Percentiles rank a stretch among this genome's conserved stretches.
Conservation (phyloP, 495 filamentous ascomycete genomes). For the Cetradonia linearis region DNA sequence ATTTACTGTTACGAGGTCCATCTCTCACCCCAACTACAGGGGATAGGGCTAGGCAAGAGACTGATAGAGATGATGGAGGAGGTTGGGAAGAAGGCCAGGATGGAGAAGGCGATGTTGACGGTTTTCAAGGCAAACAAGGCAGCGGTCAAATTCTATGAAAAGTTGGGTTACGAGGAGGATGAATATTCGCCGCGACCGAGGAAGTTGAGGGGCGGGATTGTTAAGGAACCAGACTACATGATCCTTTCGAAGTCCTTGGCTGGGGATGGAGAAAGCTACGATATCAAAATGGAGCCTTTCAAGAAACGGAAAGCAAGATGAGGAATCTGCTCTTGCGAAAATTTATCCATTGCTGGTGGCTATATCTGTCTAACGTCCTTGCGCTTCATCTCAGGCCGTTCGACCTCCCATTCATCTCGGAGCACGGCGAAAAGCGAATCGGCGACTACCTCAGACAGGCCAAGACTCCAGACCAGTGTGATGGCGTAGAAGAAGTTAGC, state of each 20-base stretch:
- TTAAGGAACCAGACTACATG: constrained; percentile 54
- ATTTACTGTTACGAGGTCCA: constrained; percentile 89
- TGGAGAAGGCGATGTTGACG: constrained; percentile 77
- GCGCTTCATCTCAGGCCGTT: constrained; percentile 79
- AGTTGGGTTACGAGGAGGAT: constrained; percentile 57
- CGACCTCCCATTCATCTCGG: constrained; percentile 87
- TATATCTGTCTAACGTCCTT: constrained; percentile 81
- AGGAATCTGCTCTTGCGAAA: neutral
- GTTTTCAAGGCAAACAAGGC: constrained; percentile 58
- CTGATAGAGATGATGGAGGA: constrained; percentile 37
- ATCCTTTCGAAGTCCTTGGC: constrained; percentile 57
- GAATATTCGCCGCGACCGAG: constrained; percentile 54
- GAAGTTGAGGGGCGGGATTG: constrained; percentile 52
- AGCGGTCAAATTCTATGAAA: constrained; percentile 56
- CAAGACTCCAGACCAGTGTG: constrained; percentile 92
- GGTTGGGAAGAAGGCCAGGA: constrained; percentile 34
- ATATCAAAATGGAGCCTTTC: neutral
- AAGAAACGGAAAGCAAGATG: constrained; percentile 16
- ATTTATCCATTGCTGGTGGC: neutral
- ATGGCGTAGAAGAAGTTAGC: constrained; percentile 99
- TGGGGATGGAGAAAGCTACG: neutral
- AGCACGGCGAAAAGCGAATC: constrained; percentile 82
- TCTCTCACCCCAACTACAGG: constrained; percentile 44
- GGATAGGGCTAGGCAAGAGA: constrained; percentile 34
- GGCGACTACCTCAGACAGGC: constrained; percentile 66